These are phyloP conservation scores for Cymbidium sinense DNA, from an alignment of 106 monocot species.

Conservation along the genomic window DNA sequence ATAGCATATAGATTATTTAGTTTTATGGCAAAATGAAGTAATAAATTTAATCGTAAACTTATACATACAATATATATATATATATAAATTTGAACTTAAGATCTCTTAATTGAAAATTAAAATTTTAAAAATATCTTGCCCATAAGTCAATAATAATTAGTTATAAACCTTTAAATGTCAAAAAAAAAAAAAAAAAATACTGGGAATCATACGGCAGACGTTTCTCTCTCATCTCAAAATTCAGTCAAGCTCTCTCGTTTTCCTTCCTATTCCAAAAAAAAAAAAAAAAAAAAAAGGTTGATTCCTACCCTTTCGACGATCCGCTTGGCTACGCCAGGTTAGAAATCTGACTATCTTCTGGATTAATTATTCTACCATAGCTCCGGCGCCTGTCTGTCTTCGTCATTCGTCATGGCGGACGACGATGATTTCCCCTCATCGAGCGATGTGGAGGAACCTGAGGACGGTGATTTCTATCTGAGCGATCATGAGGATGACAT, in stretches of 20 bases:
- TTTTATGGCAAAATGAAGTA: too few species aligned
- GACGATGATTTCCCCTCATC: conserved; percentile 34
- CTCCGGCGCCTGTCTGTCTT: background rate
- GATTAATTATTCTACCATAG: background rate
- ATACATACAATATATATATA: too few species aligned
- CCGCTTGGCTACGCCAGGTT: background rate
- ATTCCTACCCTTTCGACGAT: background rate
- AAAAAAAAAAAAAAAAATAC: too few species aligned
- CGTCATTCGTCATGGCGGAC: conserved; percentile 18
- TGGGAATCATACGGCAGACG: too few species aligned
- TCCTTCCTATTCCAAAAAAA: background rate
- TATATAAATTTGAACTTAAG: too few species aligned
- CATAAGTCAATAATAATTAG: too few species aligned
- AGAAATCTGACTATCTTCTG: background rate
- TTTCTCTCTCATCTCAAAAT: background rate
- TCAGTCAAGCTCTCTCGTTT: background rate
- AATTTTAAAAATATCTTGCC: too few species aligned
- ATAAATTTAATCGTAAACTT: too few species aligned
- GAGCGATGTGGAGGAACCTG: conserved; percentile 27
- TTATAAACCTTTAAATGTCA: too few species aligned
- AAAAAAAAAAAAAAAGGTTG: background rate
- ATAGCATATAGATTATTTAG: too few species aligned
- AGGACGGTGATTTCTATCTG: conserved; percentile 30
- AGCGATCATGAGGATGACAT: conserved; percentile 50
- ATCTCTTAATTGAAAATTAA: too few species aligned